A percentile compares a stretch with the other conserved stretches of the same genome.
phyloP scores from a whole-genome alignment of 768 basidiomycete genomes.

The Pseudohyphozyma bogoriensis region DNA sequence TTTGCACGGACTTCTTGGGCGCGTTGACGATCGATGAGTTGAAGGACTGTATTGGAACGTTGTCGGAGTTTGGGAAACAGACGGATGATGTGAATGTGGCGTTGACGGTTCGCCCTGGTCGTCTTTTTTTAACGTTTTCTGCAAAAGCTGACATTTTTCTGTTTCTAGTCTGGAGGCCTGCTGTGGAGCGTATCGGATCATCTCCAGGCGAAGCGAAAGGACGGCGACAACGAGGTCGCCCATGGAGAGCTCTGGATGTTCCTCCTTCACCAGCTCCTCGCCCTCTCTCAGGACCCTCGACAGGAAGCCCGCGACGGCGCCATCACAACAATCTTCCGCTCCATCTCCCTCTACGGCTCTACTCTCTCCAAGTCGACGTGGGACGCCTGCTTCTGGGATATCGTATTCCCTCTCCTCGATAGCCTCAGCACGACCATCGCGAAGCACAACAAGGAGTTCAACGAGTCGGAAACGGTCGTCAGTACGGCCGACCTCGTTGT shows the following conservation, averaged over 20 bases:
- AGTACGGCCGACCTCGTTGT: slow-evolving; percentile 16
- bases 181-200: slow-evolving; percentile 95
- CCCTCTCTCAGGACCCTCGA: slow-evolving; percentile 67
- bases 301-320: slow-evolving; percentile 86
- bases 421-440: slow-evolving; percentile 37
- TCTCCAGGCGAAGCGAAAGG: slow-evolving; percentile 68
- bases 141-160: not conserved
- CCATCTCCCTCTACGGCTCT: slow-evolving; percentile 84
- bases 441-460: slow-evolving; percentile 48
- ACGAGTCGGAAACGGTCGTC: slow-evolving; percentile 5
- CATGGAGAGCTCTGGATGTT: slow-evolving; percentile 92
- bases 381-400: slow-evolving; percentile 83
- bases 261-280: slow-evolving; percentile 69
- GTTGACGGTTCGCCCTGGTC: slow-evolving; percentile 54
- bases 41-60: slow-evolving; percentile 74
- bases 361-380: slow-evolving; percentile 72
- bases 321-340: slow-evolving; percentile 88
- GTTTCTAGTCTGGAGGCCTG: slow-evolving; percentile 58
- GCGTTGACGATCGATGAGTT: slow-evolving; percentile 70
- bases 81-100: slow-evolving; percentile 86
- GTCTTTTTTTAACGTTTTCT: too few relatives aligned
- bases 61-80: slow-evolving; percentile 85
- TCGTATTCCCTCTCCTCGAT: slow-evolving; percentile 77
- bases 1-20: slow-evolving; percentile 78
- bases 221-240: slow-evolving; percentile 46